Evolutionary conservation across 345 rosid genomes (phyloP), one percentile per base, ranked within the genome.

Genomic region (Citrus hindsii): DNA sequence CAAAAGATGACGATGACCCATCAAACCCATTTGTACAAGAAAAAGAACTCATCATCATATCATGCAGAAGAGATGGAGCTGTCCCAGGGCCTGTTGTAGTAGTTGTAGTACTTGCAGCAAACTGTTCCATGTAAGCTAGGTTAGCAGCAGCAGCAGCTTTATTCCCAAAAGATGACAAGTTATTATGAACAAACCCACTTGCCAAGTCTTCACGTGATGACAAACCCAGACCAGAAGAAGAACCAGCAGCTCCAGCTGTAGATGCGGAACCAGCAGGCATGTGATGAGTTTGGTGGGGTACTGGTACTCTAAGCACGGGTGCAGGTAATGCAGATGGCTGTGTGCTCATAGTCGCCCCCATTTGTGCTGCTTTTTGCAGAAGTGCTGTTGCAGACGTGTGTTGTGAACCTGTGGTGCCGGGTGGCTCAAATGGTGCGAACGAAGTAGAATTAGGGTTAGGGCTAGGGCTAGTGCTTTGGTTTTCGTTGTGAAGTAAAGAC

Each of bases 311-410:
- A 33, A 48, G 48, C 12, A 60, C 55, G 73, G 81, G 22, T 22
- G 73, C 40, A 7, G 76, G 37, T 67, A 80, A 24, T 42, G 75
- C 67, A 37, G 83, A 70, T 21, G 79, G 72, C 18, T 46, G 51
- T 60, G 79, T 79, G 78, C 86, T 76, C 79, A 79, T 74, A n/a
- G 80, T 67, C 42, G 77, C 88, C 21, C 90, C 90, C 82, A 87
- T 87, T 73, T 84, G 83, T 0, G 86, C 82, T 73, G 90, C 89
- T 65, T 81, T 85, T 67, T 83, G 88, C 69, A 86, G 83, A 53
- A 85, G 82, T 63, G 89, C 86, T 60, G 89, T 86, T 18, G 88
- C 90, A 28, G 89, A 84, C 88, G 84, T 76, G 86, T 85, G 86
- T 64, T 84, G 77, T 67, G 81, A 77, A 35, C 16, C 51, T 13